phyloP scores from a whole-genome alignment of 768 basidiomycete genomes.

The Mycena alexandri region DNA sequence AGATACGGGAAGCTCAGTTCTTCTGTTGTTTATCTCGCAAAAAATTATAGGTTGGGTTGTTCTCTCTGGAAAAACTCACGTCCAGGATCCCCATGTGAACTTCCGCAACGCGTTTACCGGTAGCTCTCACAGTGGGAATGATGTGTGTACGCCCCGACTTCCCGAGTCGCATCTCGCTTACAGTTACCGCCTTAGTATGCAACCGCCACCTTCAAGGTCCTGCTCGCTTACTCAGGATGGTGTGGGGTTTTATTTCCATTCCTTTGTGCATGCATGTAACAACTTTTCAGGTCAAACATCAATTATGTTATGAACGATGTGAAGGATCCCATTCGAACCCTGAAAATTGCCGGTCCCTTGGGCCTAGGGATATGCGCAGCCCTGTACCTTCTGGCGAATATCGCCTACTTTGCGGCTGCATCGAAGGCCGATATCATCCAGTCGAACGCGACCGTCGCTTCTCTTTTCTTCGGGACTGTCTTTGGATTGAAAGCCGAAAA shows the following conservation, averaged over 20 bases:
- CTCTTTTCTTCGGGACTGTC: slow-evolving; percentile 70
- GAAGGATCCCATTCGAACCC: slow-evolving; percentile 68
- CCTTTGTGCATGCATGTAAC: background rate
- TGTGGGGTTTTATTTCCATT: background rate
- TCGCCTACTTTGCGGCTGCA: slow-evolving; percentile 69
- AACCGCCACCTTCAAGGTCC: slow-evolving; percentile 71
- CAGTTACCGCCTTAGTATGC: slow-evolving; percentile 58
- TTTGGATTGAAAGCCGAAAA: slow-evolving; percentile 66
- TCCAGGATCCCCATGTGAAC: slow-evolving; percentile 64
- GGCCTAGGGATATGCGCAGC: slow-evolving; percentile 66
- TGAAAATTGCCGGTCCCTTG: slow-evolving; percentile 72
- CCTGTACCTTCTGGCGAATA: slow-evolving; percentile 68
- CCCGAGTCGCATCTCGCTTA: slow-evolving; percentile 41
- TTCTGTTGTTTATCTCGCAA: background rate
- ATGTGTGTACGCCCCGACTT: slow-evolving; percentile 28
- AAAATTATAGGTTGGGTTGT: slow-evolving; percentile 64
- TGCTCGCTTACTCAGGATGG: slow-evolving; percentile 48
- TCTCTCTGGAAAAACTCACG: slow-evolving; percentile 62
- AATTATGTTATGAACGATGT: slow-evolving; percentile 75
- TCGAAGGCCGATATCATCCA: slow-evolving; percentile 62
- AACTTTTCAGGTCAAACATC: slow-evolving; percentile 57
- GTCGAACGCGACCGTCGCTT: slow-evolving; percentile 68
- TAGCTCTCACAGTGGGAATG: slow-evolving; percentile 62
- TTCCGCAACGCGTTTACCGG: slow-evolving; percentile 68
- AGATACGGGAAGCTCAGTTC: background rate